These are phyloP conservation scores for Pseudognaphalium luteoalbum DNA, from an alignment of 129 eudicot species.

Conservation along the genomic window DNA sequence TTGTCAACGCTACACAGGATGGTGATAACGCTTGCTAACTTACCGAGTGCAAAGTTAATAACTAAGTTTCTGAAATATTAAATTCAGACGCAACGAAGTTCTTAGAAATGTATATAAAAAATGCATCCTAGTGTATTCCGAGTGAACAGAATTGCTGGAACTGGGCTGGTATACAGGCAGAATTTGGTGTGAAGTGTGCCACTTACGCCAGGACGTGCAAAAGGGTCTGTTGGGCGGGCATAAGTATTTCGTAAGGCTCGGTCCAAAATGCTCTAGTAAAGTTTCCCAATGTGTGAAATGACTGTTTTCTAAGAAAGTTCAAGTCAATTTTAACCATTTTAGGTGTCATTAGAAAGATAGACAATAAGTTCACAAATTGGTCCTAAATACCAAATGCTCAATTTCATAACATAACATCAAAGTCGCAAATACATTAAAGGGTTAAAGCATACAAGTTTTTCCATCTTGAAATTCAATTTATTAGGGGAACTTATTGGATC, in stretches of 20 bases:
- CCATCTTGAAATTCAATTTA: neutral
- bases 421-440: neutral
- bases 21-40: too few species aligned
- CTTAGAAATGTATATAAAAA: too few species aligned
- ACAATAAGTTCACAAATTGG: neutral
- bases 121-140: neutral
- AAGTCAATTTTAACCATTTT: neutral
- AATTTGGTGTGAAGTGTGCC: neutral
- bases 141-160: too few species aligned
- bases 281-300: too few species aligned
- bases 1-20: too few species aligned
- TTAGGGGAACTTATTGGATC: neutral
- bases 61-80: too few species aligned
- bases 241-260: too few species aligned
- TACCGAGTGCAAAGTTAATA: too few species aligned
- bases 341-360: neutral
- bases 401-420: neutral
- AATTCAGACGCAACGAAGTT: too few species aligned
- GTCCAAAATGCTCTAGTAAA: too few species aligned
- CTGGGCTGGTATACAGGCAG: neutral
- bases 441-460: neutral
- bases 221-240: neutral
- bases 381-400: neutral
- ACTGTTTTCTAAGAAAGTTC: too few species aligned
- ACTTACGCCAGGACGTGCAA: neutral